Conservation (phyloP, 768 basidiomycete species). For the Phanerochaete sordida region DNA sequence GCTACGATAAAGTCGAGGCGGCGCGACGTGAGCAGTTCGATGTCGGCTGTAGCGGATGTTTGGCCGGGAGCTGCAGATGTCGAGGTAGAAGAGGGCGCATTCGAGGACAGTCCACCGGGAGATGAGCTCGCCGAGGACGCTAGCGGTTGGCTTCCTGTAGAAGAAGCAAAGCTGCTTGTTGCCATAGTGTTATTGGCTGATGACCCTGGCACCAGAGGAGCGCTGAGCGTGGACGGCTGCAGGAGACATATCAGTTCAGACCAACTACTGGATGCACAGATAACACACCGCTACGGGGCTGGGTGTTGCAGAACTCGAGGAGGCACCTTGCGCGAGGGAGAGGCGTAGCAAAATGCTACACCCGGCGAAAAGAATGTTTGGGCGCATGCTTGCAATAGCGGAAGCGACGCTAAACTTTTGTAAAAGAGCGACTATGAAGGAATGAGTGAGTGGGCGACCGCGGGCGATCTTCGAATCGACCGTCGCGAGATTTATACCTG, state of each 20-base stretch:
- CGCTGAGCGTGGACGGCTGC: neutral
- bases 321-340: neutral
- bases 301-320: neutral
- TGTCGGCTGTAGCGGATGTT: constrained; percentile 20
- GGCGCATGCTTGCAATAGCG: neutral
- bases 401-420: neutral
- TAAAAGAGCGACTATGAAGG: neutral
- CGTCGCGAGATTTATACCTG: constrained; percentile 2
- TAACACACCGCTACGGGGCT: neutral
- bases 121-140: neutral
- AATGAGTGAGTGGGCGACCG: neutral
- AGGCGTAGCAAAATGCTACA: neutral
- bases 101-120: neutral
- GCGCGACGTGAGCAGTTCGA: constrained; percentile 33
- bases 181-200: too few relatives aligned
- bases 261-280: neutral
- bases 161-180: neutral
- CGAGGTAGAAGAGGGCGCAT: neutral
- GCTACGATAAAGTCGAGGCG: constrained; percentile 41
- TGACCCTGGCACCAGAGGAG: too few relatives aligned
- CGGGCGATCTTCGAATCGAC: too few relatives aligned
- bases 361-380: neutral
- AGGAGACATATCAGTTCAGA: neutral
- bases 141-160: neutral
- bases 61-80: neutral